Evolutionary conservation across 306 rosid genomes (phyloP), one percentile per base, ranked within the genome.

Genomic region (Casuarina cunninghamiana): DNA sequence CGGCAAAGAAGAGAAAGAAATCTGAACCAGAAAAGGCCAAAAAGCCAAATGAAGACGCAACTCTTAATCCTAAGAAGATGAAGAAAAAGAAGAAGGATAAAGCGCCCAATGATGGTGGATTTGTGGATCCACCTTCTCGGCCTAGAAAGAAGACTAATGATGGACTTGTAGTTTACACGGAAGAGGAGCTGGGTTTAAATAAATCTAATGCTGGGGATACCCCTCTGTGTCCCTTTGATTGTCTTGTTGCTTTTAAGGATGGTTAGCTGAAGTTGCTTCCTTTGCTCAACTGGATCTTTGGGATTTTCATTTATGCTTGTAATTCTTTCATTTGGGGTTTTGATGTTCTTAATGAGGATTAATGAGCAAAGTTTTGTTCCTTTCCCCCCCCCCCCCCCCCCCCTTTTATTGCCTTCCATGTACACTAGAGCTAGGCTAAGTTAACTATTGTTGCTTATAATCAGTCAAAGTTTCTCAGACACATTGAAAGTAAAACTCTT

Each of bases 221-320:
- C 8, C 83, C 90, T 2, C 90, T 91, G 38, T 93, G 95, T 74
- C 98, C 98, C 55, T 93, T 93, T 82, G 97, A 93, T 83, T 93
- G 98, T 69, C 90, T 65, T 93, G 97, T 79, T 93, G 97, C 89
- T 93, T 89, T 75, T 91, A 80, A 89, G 69, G 82, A 15, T 2
- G 16, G 8, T 3, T 48, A 17, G 76, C 21, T 63, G 51, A n/a
- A 11, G 71, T 75, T 42, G 54, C 17, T 50, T 71, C 39, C 12
- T 75, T 72, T 66, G 35, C 43, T 62, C 54, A 32, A 0, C 58
- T 21, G 55, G 41, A 44, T 17, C 26, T 32, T 19, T 4, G 46
- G 26, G 55, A 72, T 72, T 41, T 61, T 48, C 78, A 17, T 50
- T 21, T 67, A 7, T 32, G 73, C 46, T 54, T 79, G 76, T 73